Evolutionary conservation across 345 rosid genomes (phyloP).

Genomic region (Alliaria petiolata): DNA sequence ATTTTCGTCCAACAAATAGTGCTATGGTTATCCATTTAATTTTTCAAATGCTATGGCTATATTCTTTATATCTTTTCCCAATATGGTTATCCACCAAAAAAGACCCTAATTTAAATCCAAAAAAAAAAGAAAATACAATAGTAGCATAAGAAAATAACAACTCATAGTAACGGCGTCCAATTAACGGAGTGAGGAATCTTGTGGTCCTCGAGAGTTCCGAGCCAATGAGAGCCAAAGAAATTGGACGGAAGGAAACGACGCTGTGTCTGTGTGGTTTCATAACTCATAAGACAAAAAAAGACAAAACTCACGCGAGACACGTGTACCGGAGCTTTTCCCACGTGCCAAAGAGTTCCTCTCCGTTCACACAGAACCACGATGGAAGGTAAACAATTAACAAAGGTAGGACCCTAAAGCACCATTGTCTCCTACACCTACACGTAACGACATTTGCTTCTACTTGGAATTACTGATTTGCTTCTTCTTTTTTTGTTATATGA

Average conservation of each 20-base stretch:
- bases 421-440: constrained; percentile 7
- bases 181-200: constrained; percentile 19
- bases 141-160: constrained; percentile 5
- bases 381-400: too few species aligned
- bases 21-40: too few species aligned
- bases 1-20: too few species aligned
- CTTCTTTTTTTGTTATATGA: neutral
- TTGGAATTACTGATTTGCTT: neutral
- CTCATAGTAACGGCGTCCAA: constrained; percentile 8
- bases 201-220: constrained; percentile 11
- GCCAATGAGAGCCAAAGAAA: constrained; percentile 7
- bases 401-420: constrained; percentile 11
- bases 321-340: constrained; percentile 27
- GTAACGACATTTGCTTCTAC: neutral
- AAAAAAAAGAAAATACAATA: too few species aligned
- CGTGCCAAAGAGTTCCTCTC: constrained; percentile 23
- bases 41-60: too few species aligned
- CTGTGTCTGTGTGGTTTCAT: neutral
- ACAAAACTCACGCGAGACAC: constrained; percentile 25
- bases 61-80: too few species aligned
- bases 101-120: too few species aligned
- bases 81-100: too few species aligned
- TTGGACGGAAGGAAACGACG: neutral
- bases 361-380: constrained; percentile 9
- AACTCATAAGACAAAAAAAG: neutral